Percentiles rank a stretch among this genome's conserved stretches.
Evolutionary conservation across 495 filamentous ascomycete species (phyloP).

Genomic region (Penicillium alfredii): DNA sequence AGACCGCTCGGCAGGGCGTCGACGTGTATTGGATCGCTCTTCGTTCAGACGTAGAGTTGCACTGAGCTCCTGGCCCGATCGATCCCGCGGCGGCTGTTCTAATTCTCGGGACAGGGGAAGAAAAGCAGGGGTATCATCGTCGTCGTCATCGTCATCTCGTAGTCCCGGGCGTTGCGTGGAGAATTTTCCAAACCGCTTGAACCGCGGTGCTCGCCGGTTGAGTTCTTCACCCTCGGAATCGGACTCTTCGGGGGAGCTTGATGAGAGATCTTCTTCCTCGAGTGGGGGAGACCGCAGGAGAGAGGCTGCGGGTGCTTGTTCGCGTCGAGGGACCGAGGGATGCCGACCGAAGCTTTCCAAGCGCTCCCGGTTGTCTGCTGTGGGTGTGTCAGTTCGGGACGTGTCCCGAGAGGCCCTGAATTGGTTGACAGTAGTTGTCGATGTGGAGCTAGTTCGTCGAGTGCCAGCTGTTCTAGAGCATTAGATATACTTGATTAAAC

Average conservation of each 20-base stretch:
- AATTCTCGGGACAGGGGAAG: constrained; percentile 52
- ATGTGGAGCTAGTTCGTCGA: constrained; percentile 50
- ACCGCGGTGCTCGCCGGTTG: constrained; percentile 19
- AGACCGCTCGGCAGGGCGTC: constrained; percentile 25
- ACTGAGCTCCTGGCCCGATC: constrained; percentile 46
- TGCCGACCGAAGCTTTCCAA: constrained; percentile 32
- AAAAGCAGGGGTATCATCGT: constrained; percentile 62
- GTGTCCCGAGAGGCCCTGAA: constrained; percentile 24
- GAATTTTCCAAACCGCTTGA: constrained; percentile 36
- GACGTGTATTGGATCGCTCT: constrained; percentile 38
- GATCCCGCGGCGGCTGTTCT: constrained; percentile 18
- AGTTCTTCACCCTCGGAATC: constrained; percentile 54
- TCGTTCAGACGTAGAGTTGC: constrained; percentile 53
- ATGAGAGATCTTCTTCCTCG: constrained; percentile 31
- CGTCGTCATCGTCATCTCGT: constrained; percentile 39
- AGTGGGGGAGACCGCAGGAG: constrained; percentile 30
- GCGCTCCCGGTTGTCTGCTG: constrained; percentile 31
- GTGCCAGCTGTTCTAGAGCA: constrained; percentile 15
- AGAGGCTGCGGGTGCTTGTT: constrained; percentile 19
- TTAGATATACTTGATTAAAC: constrained; percentile 4
- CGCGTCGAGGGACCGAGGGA: constrained; percentile 25
- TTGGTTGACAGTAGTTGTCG: constrained; percentile 47
- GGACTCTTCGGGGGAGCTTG: constrained; percentile 44
- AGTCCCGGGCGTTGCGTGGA: constrained; percentile 32
- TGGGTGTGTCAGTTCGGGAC: constrained; percentile 43